Evolutionary conservation across 805 yeast species (phyloP).

Genomic region (Pichia californica): DNA sequence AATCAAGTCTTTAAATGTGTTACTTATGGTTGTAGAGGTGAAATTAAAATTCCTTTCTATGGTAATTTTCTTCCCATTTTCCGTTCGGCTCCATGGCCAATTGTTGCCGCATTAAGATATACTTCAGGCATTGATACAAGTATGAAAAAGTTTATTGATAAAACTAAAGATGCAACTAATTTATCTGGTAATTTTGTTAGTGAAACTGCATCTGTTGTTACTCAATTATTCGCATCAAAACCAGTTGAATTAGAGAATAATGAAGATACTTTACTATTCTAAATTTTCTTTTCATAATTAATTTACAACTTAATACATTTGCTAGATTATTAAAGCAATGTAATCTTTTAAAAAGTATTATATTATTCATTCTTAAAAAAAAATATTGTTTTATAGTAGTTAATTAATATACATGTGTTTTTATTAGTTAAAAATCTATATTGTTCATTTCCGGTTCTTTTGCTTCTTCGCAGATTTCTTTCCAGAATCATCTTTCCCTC

Average conservation of each 20-base stretch:
- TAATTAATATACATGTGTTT: no score
- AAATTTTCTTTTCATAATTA: no score
- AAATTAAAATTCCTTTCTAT: slow-evolving; percentile 68
- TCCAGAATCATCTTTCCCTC: slow-evolving; percentile 23
- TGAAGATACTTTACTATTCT: no score
- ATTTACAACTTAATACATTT: no score
- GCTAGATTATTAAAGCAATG: no score
- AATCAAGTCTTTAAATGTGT: slow-evolving; percentile 47
- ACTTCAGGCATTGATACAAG: slow-evolving; percentile 62
- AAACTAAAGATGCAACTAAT: slow-evolving; percentile 3
- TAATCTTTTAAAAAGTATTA: no score
- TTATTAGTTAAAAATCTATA: no score
- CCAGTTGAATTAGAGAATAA: no score
- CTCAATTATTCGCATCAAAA: no score
- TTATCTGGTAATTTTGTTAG: slow-evolving; percentile 1
- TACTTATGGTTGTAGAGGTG: slow-evolving; percentile 57
- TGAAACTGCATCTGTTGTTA: slow-evolving; percentile 5
- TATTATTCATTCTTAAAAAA: no score
- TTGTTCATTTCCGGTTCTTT: slow-evolving; percentile 5
- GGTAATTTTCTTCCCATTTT: slow-evolving; percentile 68
- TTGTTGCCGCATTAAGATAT: slow-evolving; percentile 47
- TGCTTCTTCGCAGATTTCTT: slow-evolving; percentile 19
- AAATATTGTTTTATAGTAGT: no score
- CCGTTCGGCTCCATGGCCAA: slow-evolving; percentile 66
- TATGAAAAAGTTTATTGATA: slow-evolving; percentile 29